Conservation (phyloP, 768 basidiomycete genomes). For the Naganishia vaughanmartiniae region DNA sequence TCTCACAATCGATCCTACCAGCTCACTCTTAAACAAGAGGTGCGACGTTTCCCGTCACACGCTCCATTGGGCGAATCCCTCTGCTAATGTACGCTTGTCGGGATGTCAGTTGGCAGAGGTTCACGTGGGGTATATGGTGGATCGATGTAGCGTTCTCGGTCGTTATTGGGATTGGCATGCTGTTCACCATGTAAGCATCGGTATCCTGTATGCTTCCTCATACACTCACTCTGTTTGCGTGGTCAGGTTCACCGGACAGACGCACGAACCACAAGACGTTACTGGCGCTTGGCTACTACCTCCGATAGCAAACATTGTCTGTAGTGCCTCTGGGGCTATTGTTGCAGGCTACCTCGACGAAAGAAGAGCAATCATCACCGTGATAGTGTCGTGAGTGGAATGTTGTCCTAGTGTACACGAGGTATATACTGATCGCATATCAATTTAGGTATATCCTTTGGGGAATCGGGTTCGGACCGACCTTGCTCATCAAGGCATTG, state of each 20-base stretch:
- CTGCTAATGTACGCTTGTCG: neutral
- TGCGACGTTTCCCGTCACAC: neutral
- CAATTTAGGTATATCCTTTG: conserved; percentile 52
- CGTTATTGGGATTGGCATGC: conserved; percentile 61
- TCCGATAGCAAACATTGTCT: conserved; percentile 69
- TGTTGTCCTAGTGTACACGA: neutral
- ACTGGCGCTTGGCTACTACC: conserved; percentile 71
- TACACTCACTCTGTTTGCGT: neutral
- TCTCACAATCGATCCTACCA: conserved; percentile 3
- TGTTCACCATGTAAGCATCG: conserved; percentile 65
- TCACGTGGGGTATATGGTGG: conserved; percentile 68
- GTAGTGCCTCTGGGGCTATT: conserved; percentile 65
- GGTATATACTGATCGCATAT: neutral
- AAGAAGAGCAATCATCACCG: conserved; percentile 60
- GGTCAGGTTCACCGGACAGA: conserved; percentile 62
- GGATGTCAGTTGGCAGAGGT: conserved; percentile 1
- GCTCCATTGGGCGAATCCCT: no score
- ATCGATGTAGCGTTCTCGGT: conserved; percentile 61
- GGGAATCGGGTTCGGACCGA: conserved; percentile 61
- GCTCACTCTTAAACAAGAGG: neutral
- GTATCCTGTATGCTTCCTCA: no score
- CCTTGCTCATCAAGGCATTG: conserved; percentile 65
- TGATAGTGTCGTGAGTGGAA: conserved; percentile 53
- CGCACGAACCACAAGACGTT: conserved; percentile 61
- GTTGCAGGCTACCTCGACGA: conserved; percentile 59